These are phyloP conservation scores for Schoenoplectus tabernaemontani DNA, from an alignment of 202 grass and related monocot species.

Conservation along the genomic window DNA sequence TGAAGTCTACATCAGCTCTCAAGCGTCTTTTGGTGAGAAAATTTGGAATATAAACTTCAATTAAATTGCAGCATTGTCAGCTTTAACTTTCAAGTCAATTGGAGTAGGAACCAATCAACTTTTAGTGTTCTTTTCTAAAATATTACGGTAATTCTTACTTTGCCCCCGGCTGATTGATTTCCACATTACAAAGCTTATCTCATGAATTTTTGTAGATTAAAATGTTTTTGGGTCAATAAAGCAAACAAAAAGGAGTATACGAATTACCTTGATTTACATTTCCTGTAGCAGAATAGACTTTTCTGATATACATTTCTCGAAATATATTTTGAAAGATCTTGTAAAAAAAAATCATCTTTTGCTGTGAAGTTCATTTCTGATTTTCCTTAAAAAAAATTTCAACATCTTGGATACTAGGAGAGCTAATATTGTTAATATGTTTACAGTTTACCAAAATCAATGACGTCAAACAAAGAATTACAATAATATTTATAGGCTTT, in stretches of 20 bases:
- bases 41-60: background rate
- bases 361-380: background rate
- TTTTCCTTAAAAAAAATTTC: too few species aligned
- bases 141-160: background rate
- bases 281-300: background rate
- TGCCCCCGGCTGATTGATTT: background rate
- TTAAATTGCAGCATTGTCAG: background rate
- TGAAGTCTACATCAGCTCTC: constrained; percentile 80
- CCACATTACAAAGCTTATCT: background rate
- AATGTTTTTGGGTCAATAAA: background rate
- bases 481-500: background rate
- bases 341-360: background rate
- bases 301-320: too few species aligned
- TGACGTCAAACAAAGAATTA: background rate
- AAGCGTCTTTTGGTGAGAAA: constrained; percentile 48
- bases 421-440: background rate
- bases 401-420: too few species aligned
- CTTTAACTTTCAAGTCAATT: constrained; percentile 1
- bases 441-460: background rate
- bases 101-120: background rate
- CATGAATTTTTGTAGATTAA: background rate
- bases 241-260: background rate
- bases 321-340: background rate
- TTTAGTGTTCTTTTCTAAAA: background rate
- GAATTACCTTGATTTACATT: background rate